These are phyloP conservation scores for Fusarium duplospermum DNA, from an alignment of 2,329 filamentous ascomycete species.

Conservation along the genomic window DNA sequence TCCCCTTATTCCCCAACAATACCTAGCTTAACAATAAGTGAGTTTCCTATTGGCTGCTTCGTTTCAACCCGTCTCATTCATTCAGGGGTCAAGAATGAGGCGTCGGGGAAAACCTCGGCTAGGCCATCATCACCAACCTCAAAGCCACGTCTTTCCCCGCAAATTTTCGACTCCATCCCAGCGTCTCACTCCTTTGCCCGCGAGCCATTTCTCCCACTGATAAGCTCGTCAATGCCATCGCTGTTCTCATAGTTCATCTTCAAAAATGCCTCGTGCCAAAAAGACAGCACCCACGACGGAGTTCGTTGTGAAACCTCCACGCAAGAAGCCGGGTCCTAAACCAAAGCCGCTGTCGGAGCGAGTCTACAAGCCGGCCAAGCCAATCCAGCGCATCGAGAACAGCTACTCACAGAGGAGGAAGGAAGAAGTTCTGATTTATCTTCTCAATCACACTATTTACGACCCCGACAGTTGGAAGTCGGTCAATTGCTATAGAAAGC, in stretches of 20 bases:
- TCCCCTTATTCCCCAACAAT: background rate
- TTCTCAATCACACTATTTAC: conserved; percentile 3
- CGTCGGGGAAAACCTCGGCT: background rate
- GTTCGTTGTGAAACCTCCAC: background rate
- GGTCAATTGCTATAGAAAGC: conserved; percentile 2
- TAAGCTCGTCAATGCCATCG: background rate
- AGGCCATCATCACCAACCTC: background rate
- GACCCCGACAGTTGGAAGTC: background rate
- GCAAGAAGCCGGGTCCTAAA: conserved; percentile 12
- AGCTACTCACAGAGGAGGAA: conserved; percentile 22
- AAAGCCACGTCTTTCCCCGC: background rate
- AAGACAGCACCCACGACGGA: background rate
- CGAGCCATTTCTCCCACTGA: background rate
- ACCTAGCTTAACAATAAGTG: background rate
- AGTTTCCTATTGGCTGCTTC: background rate
- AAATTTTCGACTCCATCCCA: background rate
- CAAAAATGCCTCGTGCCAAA: background rate
- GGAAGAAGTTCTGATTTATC: conserved; percentile 21
- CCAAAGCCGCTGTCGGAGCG: conserved; percentile 27
- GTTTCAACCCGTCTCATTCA: background rate
- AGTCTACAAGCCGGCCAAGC: background rate
- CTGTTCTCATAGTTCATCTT: background rate
- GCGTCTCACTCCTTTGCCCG: background rate
- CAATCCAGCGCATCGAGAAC: conserved; percentile 20
- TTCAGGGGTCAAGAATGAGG: background rate